Evolutionary conservation across 805 yeast genomes (phyloP), one percentile per base, ranked within the genome.

Genomic region (Metschnikowia matae): DNA sequence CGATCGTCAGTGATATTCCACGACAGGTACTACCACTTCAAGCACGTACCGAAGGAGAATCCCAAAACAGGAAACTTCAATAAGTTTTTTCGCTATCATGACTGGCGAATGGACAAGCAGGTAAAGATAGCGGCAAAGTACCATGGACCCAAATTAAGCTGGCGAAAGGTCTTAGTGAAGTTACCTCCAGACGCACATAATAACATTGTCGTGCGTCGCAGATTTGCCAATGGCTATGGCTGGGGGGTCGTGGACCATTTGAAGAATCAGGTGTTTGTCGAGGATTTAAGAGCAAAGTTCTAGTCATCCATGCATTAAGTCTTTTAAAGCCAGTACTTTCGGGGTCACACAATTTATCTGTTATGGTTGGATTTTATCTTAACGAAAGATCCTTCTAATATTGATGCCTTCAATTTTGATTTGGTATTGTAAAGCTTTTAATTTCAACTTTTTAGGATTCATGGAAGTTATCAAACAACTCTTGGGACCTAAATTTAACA

Each of bases 121-220:
- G 74, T 69, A 23, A 62, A 56, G 34, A 73, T 74, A 21, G 79
- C 77, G 3, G 62, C 68, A 37, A 70, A 69, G 58, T 74, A 73
- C 54, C 79, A 74, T 49, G 51, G 65, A 7, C 63, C 63, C 8
- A 57, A 59, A 6, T 58, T 73, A 52, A 67, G 60, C 44, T 74
- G 79, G 79, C 63, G 79, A n/a, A 74, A 74, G 53, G 70, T 74
- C 13, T 60, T 74, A 53, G 78, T 73, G 2, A 63, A 65, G 46
- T 60, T 74, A 18, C 77, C 77, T 0, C 77, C 77, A 1, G 79
- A 74, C 58, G 77, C 79, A 2, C 79, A 74, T 56, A 74, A 73
- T 54, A 74, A 73, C 52, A 74, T 74, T 6, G 62, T 71, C 3
- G 79, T 74, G 13, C 54, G 79, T 43, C 61, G 79, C 47, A 53